A percentile compares a stretch with the other conserved stretches of the same genome.
Evolutionary conservation across 2,329 filamentous ascomycete species (phyloP).

Genomic region (Fusarium nodosum): DNA sequence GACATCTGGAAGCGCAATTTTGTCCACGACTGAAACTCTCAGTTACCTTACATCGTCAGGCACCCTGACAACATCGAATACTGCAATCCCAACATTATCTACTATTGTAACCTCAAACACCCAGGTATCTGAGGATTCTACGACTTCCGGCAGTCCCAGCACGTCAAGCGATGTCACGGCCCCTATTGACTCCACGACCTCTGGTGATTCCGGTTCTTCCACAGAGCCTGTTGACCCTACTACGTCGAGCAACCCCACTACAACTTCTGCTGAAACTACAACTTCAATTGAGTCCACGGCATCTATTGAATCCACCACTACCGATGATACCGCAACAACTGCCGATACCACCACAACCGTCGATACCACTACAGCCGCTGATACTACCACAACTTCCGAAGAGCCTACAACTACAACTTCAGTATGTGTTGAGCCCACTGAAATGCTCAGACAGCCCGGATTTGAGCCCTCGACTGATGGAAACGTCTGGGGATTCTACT

Average conservation of each 20-base stretch:
- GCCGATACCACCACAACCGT: not conserved
- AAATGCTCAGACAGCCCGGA: slow-evolving; percentile 8
- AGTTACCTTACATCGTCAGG: not conserved
- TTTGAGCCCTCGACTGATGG: not conserved
- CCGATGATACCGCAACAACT: not conserved
- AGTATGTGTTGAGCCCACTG: slow-evolving; percentile 10
- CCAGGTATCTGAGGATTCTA: not conserved
- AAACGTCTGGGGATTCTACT: slow-evolving; percentile 13
- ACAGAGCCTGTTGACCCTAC: not conserved
- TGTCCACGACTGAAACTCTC: not conserved
- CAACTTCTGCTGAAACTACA: not conserved
- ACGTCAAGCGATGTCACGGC: not conserved
- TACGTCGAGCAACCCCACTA: accelerated
- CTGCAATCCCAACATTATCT: not conserved
- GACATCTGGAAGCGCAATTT: not conserved
- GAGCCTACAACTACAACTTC: slow-evolving; percentile 25
- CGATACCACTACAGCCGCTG: not conserved
- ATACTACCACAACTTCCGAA: not conserved
- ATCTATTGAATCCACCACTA: not conserved
- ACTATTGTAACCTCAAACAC: not conserved
- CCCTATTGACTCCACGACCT: not conserved
- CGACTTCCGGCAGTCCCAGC: not conserved
- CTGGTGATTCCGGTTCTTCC: not conserved
- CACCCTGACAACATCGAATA: not conserved
- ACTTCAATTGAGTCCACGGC: accelerated